These are phyloP conservation scores for Coniochaeta sp. DNA, from an alignment of 2,329 filamentous ascomycete genomes.

Conservation along the genomic window DNA sequence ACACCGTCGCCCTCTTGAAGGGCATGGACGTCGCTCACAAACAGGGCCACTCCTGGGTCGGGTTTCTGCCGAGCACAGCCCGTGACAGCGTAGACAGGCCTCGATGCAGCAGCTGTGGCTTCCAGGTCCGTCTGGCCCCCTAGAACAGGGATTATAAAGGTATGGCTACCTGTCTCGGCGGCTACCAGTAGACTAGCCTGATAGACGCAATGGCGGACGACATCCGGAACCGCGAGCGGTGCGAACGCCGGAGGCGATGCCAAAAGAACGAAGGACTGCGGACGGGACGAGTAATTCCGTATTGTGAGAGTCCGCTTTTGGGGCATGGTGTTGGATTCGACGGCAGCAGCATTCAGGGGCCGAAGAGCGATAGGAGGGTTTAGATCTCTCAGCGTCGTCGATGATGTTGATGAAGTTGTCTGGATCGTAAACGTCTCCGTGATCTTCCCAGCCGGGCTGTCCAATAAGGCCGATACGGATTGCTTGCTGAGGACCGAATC, in stretches of 20 bases:
- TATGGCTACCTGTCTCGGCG: not conserved
- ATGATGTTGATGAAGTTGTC: not conserved
- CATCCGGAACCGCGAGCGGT: not conserved
- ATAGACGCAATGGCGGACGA: not conserved
- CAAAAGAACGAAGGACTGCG: not conserved
- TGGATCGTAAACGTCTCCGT: not conserved
- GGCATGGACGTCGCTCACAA: not conserved
- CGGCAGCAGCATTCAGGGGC: not conserved
- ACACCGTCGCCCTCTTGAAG: not conserved
- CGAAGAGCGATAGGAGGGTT: not conserved
- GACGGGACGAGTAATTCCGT: not conserved
- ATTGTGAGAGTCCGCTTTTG: not conserved
- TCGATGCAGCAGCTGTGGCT: not conserved
- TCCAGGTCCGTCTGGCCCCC: not conserved
- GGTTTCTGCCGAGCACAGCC: not conserved
- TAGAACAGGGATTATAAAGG: not conserved
- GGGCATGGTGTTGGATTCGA: not conserved
- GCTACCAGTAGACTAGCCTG: not conserved
- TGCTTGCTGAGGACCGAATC: not conserved
- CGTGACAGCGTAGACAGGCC: not conserved
- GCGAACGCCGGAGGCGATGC: not conserved
- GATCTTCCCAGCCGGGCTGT: not conserved
- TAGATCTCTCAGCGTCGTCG: not conserved
- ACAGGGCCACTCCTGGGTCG: not conserved
- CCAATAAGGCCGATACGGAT: too few relatives aligned